Evolutionary conservation across 1,284 basidiomycete species (phyloP).

Genomic region (Papiliotrema fonsecae): DNA sequence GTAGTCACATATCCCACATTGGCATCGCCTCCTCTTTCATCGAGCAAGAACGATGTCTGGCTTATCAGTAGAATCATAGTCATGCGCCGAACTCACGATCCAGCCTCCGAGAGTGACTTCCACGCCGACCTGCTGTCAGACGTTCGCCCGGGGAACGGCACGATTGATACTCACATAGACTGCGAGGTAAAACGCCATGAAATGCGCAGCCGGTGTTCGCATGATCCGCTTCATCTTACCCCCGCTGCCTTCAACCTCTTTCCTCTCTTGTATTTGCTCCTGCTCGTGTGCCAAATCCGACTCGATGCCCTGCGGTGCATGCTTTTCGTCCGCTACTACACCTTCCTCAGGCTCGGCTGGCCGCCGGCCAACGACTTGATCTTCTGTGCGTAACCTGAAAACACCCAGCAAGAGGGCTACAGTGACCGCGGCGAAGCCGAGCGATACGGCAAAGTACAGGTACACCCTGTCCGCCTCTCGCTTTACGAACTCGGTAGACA

Average conservation of each 20-base stretch:
- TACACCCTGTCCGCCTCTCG: slow-evolving; percentile 51
- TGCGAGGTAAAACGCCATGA: slow-evolving; percentile 36
- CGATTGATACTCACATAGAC: slow-evolving; percentile 28
- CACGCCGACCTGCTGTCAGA: slow-evolving; percentile 28
- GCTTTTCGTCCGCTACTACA: too few relatives aligned
- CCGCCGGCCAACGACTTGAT: slow-evolving; percentile 45
- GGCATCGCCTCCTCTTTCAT: slow-evolving; percentile 33
- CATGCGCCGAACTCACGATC: slow-evolving; percentile 20
- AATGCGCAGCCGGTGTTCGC: slow-evolving; percentile 25
- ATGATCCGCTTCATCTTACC: slow-evolving; percentile 41
- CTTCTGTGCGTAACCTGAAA: slow-evolving; percentile 58
- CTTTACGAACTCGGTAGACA: slow-evolving; percentile 63
- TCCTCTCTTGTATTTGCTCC: background rate
- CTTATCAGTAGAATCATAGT: background rate
- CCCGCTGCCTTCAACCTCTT: slow-evolving; percentile 14
- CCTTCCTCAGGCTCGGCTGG: background rate
- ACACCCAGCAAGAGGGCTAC: slow-evolving; percentile 50
- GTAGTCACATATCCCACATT: slow-evolving; percentile 39
- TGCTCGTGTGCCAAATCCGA: background rate
- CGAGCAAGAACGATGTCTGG: slow-evolving; percentile 39
- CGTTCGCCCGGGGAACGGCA: too few relatives aligned
- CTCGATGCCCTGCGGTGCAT: background rate
- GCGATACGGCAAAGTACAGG: slow-evolving; percentile 60
- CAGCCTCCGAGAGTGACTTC: slow-evolving; percentile 43
- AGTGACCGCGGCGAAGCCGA: slow-evolving; percentile 56